Evolutionary conservation across 768 basidiomycete genomes (phyloP).

Genomic region (Tephrocybe sp.): DNA sequence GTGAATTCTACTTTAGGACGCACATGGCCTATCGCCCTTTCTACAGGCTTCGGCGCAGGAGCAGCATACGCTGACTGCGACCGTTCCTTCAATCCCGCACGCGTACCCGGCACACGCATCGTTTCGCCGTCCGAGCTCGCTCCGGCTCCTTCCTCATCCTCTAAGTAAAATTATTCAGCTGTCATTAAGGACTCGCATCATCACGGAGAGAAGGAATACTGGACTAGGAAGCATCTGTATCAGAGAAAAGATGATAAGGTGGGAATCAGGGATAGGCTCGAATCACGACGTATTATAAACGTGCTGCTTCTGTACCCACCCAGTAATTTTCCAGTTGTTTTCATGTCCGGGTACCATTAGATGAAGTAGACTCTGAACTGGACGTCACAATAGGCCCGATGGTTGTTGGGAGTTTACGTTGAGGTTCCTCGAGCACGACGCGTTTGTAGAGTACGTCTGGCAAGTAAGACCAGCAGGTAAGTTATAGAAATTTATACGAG

Average conservation of each 20-base stretch:
- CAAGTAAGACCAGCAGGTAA: background rate
- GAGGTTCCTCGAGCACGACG: slow-evolving; percentile 43
- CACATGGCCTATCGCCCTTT: slow-evolving; percentile 86
- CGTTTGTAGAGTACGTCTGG: slow-evolving; percentile 62
- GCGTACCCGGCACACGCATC: slow-evolving; percentile 81
- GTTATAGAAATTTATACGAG: background rate
- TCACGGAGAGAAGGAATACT: too few species aligned
- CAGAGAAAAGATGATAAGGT: background rate
- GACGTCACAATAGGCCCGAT: background rate
- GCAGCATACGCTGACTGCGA: slow-evolving; percentile 91
- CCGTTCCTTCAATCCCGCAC: slow-evolving; percentile 87
- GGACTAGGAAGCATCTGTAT: too few species aligned
- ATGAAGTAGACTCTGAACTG: background rate
- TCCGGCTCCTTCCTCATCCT: background rate
- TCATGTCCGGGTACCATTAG: background rate
- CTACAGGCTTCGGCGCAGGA: slow-evolving; percentile 84
- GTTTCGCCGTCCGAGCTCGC: slow-evolving; percentile 39
- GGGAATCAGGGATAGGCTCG: too few species aligned
- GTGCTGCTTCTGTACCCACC: too few species aligned
- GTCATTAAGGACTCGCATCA: too few species aligned
- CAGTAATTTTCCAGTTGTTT: background rate
- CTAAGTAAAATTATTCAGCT: background rate
- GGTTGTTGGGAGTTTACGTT: slow-evolving; percentile 27
- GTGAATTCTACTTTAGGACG: slow-evolving; percentile 54
- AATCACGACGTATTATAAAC: too few species aligned